A percentile compares a stretch with the other conserved stretches of the same genome.
Evolutionary conservation across 2,329 filamentous ascomycete species (phyloP).

Genomic region (Aspergillus sp.): DNA sequence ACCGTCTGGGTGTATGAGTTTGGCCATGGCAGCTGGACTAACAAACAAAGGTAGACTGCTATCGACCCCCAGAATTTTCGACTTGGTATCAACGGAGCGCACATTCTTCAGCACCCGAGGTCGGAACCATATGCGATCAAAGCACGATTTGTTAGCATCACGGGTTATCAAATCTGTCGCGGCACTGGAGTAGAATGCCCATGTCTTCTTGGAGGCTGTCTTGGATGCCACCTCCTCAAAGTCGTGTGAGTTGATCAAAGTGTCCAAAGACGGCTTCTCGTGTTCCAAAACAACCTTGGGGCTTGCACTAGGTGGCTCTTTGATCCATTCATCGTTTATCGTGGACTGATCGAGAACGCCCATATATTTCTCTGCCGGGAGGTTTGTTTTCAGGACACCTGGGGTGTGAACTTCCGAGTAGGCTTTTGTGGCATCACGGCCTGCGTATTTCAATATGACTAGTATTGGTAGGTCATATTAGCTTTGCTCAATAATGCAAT

Average conservation of each 20-base stretch:
- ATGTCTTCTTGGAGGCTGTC: slow-evolving; percentile 58
- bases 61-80: slow-evolving; percentile 51
- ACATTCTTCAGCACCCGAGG: slow-evolving; percentile 57
- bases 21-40: slow-evolving; percentile 61
- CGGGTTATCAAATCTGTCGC: slow-evolving; percentile 59
- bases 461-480: background rate
- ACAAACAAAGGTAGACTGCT: slow-evolving; percentile 58
- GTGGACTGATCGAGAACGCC: slow-evolving; percentile 47
- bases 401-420: slow-evolving; percentile 45
- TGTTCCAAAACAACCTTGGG: slow-evolving; percentile 20
- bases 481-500: no score
- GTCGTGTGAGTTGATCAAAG: slow-evolving; percentile 56
- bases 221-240: slow-evolving; percentile 55
- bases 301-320: slow-evolving; percentile 31
- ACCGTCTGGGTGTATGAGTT: slow-evolving; percentile 60
- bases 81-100: slow-evolving; percentile 44
- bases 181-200: slow-evolving; percentile 65
- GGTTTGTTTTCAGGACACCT: slow-evolving; percentile 41
- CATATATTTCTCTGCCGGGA: slow-evolving; percentile 42
- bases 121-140: slow-evolving; percentile 54
- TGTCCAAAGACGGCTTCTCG: slow-evolving; percentile 49
- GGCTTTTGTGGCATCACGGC: slow-evolving; percentile 40
- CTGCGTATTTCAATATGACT: slow-evolving; percentile 45
- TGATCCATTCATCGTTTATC: slow-evolving; percentile 46
- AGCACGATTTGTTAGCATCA: slow-evolving; percentile 51